Conservation (phyloP, 1,139 yeast species). For the Sugiyamaella sp. region DNA sequence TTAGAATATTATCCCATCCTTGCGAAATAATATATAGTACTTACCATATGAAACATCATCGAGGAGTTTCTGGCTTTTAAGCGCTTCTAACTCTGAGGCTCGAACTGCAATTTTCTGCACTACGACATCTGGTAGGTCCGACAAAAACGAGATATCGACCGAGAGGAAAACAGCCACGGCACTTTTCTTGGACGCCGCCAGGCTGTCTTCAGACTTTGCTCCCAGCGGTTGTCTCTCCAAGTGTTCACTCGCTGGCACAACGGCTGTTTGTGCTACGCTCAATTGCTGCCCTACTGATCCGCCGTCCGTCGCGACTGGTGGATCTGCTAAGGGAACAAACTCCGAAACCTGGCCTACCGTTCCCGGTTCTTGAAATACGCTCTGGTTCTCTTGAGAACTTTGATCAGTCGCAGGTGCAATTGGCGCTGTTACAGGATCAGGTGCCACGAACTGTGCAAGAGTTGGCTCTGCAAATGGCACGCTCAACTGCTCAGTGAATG, state of each 20-base stretch:
- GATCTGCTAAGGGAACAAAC: no score
- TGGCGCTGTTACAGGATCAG: no score
- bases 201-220: neutral
- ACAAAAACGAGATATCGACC: conserved; percentile 30
- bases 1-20: conserved; percentile 1
- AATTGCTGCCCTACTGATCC: no score
- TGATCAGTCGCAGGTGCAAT: neutral
- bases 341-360: no score
- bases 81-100: conserved; percentile 52
- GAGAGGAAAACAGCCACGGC: conserved; percentile 42
- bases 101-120: conserved; percentile 47
- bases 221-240: conserved; percentile 16
- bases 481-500: neutral
- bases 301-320: neutral
- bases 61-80: conserved; percentile 55
- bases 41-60: conserved; percentile 48
- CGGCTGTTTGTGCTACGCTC: conserved; percentile 1
- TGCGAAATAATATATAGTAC: conserved; percentile 13
- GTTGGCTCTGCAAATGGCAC: neutral
- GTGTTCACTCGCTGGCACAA: neutral
- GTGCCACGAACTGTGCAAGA: no score
- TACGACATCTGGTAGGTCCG: conserved; percentile 33
- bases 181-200: conserved; percentile 6
- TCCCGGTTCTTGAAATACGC: no score
- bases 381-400: no score